Evolutionary conservation across 179 eudicot genomes (phyloP), one percentile per base, ranked within the genome.

Genomic region (Carnegiea gigantea): DNA sequence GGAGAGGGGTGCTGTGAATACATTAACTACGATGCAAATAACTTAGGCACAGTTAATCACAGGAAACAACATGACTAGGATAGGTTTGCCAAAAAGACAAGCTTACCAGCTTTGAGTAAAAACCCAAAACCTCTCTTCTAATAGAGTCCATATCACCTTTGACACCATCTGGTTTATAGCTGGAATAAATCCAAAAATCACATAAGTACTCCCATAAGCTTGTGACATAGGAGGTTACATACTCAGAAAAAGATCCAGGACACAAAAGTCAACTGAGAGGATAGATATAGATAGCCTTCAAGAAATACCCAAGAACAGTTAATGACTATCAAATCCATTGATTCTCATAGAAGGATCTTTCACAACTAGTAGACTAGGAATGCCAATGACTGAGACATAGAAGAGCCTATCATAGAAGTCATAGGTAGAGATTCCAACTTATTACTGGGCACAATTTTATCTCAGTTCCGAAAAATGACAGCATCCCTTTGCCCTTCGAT

Each of bases 111-210:
- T 86, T 83, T 54, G 77, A 71, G 79, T 95, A 94, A 79, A 90
- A 95, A 49, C 88, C 90, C 83, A 86, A 46, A 82, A 95, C 97
- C 23, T 95, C 99, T 65, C 72, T 40, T 83, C 98, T 90, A 70
- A 95, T 75, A 46, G 99, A 95, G 88, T 95, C 99, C 98, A 95
- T 86, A 82, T 95, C 99, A 17, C 99, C 99, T 84, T 90, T 92
- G 67, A 95, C 90, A 30, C 87, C 88, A 84, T 95, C 95, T 70
- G 99, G 99, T 87, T 86, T 92, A 85, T 92, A 94, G 90, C 99
- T 95, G 86, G 73, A 83, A 75, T 43, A 72, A 38, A 65, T 23
- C 26, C 73, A 70, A 70, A 23, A 15, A 30, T 70, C 26, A 70
- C 43, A 36, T 15, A 70, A 70, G 9, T 18, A 70, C 10, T 70